A percentile compares a stretch with the other conserved stretches of the same genome.
phyloP scores from a whole-genome alignment of 495 filamentous ascomycete genomes.

The Lophiotrema nucula region DNA sequence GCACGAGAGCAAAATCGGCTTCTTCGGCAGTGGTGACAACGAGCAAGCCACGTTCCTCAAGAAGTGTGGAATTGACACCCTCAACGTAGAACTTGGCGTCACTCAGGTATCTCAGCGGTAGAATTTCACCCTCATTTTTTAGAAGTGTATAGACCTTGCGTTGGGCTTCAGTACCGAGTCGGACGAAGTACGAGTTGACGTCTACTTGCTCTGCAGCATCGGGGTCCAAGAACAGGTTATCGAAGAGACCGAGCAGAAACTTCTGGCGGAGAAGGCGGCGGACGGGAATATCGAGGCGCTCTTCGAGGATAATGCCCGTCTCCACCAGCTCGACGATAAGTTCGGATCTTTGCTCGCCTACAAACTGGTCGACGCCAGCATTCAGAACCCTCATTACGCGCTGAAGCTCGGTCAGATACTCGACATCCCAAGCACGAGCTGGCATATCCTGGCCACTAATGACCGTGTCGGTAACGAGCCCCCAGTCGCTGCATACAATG shows the following conservation, averaged over 20 bases:
- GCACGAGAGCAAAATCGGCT: conserved; percentile 43
- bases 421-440: conserved; percentile 7
- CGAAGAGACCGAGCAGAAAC: conserved; percentile 21
- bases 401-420: conserved; percentile 26
- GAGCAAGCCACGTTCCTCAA: conserved; percentile 21
- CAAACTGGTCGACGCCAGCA: conserved; percentile 44
- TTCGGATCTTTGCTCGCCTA: conserved; percentile 42
- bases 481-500: conserved; percentile 44
- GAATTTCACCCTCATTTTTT: conserved; percentile 35
- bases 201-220: conserved; percentile 37
- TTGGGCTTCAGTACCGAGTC: conserved; percentile 38
- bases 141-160: conserved; percentile 38
- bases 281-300: conserved; percentile 16
- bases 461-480: conserved; percentile 36
- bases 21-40: conserved; percentile 27
- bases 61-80: conserved; percentile 33
- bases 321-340: conserved; percentile 34
- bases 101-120: conserved; percentile 28
- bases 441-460: conserved; percentile 17
- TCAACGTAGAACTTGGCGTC: conserved; percentile 39
- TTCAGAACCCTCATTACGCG: conserved; percentile 35
- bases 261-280: conserved; percentile 12
- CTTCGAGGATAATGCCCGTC: conserved; percentile 9
- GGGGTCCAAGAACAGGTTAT: conserved; percentile 35
- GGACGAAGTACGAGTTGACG: conserved; percentile 40